phyloP scores from a whole-genome alignment of 2,329 filamentous ascomycete genomes.

The Pseudogymnoascus sp. region DNA sequence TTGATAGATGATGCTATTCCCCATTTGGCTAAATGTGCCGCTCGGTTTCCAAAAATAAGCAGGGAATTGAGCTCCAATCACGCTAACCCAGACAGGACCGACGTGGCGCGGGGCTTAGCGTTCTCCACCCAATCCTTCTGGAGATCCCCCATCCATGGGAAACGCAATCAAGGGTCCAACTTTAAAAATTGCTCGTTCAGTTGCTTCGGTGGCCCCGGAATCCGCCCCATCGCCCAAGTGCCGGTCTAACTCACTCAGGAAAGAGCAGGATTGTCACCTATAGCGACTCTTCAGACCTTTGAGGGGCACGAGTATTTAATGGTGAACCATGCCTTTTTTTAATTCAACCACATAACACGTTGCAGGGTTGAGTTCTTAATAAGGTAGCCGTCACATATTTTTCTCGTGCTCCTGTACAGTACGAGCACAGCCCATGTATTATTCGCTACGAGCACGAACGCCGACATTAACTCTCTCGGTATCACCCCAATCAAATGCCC shows the following conservation, averaged over 20 bases:
- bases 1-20: not conserved
- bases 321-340: too few relatives aligned
- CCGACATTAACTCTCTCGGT: not conserved
- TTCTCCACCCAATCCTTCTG: not conserved
- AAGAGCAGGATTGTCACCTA: too few relatives aligned
- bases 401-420: not conserved
- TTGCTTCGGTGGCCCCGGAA: not conserved
- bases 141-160: not conserved
- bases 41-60: not conserved
- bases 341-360: too few relatives aligned
- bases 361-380: not conserved
- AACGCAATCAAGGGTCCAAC: not conserved
- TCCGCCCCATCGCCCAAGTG: not conserved
- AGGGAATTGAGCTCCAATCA: not conserved
- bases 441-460: not conserved
- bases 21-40: not conserved
- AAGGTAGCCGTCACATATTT: not conserved
- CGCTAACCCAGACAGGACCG: not conserved
- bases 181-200: not conserved
- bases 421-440: not conserved
- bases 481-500: not conserved
- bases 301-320: too few relatives aligned
- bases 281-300: too few relatives aligned
- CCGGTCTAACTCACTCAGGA: not conserved
- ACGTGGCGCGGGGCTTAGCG: not conserved